Percentiles rank a stretch among this genome's conserved stretches.
Conservation (phyloP, 2,329 filamentous ascomycete genomes). For the Neonectria neomacrospora region DNA sequence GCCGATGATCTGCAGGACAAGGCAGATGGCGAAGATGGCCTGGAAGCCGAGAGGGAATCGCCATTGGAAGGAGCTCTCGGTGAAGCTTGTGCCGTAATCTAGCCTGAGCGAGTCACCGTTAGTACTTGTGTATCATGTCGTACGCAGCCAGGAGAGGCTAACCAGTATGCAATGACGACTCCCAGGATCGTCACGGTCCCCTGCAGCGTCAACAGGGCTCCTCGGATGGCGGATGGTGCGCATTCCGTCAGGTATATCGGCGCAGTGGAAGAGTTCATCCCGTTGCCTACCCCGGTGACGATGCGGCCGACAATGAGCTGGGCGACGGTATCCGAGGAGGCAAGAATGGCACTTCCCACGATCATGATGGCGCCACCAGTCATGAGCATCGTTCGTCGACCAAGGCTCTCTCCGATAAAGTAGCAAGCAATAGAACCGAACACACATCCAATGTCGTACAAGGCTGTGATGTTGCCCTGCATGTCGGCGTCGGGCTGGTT, state of each 20-base stretch:
- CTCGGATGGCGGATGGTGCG: slow-evolving; percentile 17
- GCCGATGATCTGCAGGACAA: slow-evolving; percentile 44
- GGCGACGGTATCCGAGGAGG: slow-evolving; percentile 48
- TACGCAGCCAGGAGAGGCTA: no score
- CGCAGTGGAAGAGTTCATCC: slow-evolving; percentile 54
- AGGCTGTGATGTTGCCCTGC: slow-evolving; percentile 24
- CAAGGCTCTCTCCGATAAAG: slow-evolving; percentile 20
- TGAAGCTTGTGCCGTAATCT: slow-evolving; percentile 23
- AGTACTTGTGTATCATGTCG: no score
- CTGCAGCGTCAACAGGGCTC: slow-evolving; percentile 11
- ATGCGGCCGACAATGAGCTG: slow-evolving; percentile 56
- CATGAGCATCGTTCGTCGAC: slow-evolving; percentile 24
- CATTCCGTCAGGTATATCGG: slow-evolving; percentile 21
- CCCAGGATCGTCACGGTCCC: slow-evolving; percentile 22
- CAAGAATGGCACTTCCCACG: slow-evolving; percentile 54
- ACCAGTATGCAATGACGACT: slow-evolving; percentile 24
- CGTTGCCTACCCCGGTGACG: slow-evolving; percentile 55
- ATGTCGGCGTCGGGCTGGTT: slow-evolving; percentile 23
- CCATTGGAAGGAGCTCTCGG: slow-evolving; percentile 44
- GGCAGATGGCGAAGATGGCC: slow-evolving; percentile 50
- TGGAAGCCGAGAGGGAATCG: slow-evolving; percentile 57
- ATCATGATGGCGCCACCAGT: slow-evolving; percentile 47
- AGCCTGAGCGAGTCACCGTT: slow-evolving; percentile 2
- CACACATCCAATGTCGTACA: slow-evolving; percentile 30
- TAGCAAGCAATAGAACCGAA: slow-evolving; percentile 22